These are phyloP conservation scores for Lichtheimia hyalospora DNA, from an alignment of 371 early-diverging fungal genomes.

Conservation along the genomic window DNA sequence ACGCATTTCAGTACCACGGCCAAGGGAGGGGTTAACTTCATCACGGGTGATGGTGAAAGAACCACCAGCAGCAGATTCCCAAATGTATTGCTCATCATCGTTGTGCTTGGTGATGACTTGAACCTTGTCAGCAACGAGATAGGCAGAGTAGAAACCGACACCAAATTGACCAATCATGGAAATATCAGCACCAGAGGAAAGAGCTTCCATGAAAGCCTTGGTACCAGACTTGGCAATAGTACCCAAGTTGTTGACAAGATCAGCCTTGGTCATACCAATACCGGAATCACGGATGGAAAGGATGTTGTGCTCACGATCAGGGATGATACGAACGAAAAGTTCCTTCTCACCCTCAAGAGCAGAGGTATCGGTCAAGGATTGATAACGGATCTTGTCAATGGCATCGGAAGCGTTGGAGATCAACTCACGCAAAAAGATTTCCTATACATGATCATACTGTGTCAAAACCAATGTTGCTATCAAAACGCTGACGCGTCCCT, in stretches of 20 bases:
- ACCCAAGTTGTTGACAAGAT: slow-evolving; percentile 82
- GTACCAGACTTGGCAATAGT: slow-evolving; percentile 84
- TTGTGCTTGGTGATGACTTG: slow-evolving; percentile 83
- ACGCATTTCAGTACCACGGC: slow-evolving; percentile 77
- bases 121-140: slow-evolving; percentile 83
- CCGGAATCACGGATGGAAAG: slow-evolving; percentile 83
- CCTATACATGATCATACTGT: slow-evolving; percentile 25
- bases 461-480: slow-evolving; percentile 4
- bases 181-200: slow-evolving; percentile 53
- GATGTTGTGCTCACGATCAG: slow-evolving; percentile 58
- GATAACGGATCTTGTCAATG: slow-evolving; percentile 81
- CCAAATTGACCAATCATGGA: slow-evolving; percentile 93
- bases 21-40: slow-evolving; percentile 60
- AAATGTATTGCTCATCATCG: slow-evolving; percentile 71
- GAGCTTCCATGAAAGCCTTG: slow-evolving; percentile 53
- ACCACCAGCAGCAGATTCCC: slow-evolving; percentile 67
- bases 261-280: slow-evolving; percentile 89
- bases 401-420: slow-evolving; percentile 91
- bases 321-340: slow-evolving; percentile 63
- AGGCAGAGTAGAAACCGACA: slow-evolving; percentile 89
- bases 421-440: slow-evolving; percentile 86
- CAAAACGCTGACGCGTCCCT: slow-evolving; percentile 1
- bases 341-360: slow-evolving; percentile 55
- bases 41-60: slow-evolving; percentile 78
- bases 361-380: slow-evolving; percentile 57